Conservation (phyloP, 2,329 filamentous ascomycete species). For the Allantophomopsis lycopodina region DNA sequence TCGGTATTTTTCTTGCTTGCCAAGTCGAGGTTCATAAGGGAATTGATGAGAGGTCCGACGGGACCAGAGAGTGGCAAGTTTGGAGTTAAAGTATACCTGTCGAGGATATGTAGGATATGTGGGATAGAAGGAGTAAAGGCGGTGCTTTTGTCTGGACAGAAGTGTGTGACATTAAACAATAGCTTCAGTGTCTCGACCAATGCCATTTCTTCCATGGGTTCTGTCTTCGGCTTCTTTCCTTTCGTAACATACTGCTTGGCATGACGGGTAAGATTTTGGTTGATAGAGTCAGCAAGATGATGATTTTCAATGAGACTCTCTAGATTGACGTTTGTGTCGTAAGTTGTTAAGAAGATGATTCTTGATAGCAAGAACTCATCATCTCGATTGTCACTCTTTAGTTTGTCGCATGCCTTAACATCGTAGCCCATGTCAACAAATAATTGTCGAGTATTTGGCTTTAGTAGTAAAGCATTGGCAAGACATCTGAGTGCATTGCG, state of each 20-base stretch:
- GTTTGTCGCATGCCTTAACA: slow-evolving; percentile 51
- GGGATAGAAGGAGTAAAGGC: slow-evolving; percentile 56
- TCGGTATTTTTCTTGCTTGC: slow-evolving; percentile 29
- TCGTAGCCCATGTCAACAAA: slow-evolving; percentile 60
- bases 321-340: slow-evolving; percentile 58
- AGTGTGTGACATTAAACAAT: slow-evolving; percentile 76
- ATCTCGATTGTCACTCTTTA: slow-evolving; percentile 63
- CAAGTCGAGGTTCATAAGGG: slow-evolving; percentile 66
- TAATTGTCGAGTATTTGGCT: slow-evolving; percentile 52
- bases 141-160: slow-evolving; percentile 45
- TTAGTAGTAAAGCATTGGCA: slow-evolving; percentile 70
- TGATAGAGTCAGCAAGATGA: slow-evolving; percentile 53
- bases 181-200: slow-evolving; percentile 76
- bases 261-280: slow-evolving; percentile 58
- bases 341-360: slow-evolving; percentile 69
- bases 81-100: slow-evolving; percentile 38
- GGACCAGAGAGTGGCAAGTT: slow-evolving; percentile 60
- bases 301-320: slow-evolving; percentile 50
- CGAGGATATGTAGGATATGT: slow-evolving; percentile 58
- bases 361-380: slow-evolving; percentile 79
- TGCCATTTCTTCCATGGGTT: slow-evolving; percentile 65
- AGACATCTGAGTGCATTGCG: slow-evolving; percentile 70
- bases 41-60: slow-evolving; percentile 61
- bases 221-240: slow-evolving; percentile 15
- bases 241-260: slow-evolving; percentile 33